Percentiles rank a stretch among this genome's conserved stretches.
These are phyloP conservation scores for Albifimbria verrucaria DNA, from an alignment of 2,329 filamentous ascomycete species.

Conservation along the genomic window DNA sequence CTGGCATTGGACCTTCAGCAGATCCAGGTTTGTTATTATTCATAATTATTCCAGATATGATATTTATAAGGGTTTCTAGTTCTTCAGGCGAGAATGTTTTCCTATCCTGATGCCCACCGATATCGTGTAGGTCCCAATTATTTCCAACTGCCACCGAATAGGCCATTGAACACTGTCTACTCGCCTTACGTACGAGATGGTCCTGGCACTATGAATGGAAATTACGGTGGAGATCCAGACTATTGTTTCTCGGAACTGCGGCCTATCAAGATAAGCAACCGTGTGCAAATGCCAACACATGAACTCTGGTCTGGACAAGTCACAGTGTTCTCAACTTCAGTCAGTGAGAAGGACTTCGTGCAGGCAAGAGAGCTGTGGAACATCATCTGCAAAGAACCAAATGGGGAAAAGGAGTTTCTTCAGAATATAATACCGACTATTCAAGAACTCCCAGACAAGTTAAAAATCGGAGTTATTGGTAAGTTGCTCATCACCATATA, in stretches of 20 bases:
- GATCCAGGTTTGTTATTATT: conserved; percentile 41
- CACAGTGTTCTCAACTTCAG: conserved; percentile 9
- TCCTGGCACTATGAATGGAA: conserved; percentile 17
- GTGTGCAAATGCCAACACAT: conserved; percentile 16
- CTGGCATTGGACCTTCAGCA: conserved; percentile 59
- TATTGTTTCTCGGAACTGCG: conserved; percentile 24
- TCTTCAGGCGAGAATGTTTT: conserved; percentile 58
- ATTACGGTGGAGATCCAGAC: conserved; percentile 23
- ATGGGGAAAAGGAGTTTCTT: conserved; percentile 15
- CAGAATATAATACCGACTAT: conserved; percentile 16
- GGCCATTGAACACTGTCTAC: conserved; percentile 15
- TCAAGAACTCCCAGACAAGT: conserved; percentile 10
- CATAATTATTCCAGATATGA: background rate
- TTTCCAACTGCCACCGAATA: conserved; percentile 41
- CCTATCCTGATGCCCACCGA: conserved; percentile 60
- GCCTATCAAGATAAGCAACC: conserved; percentile 36
- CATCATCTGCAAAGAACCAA: conserved; percentile 15
- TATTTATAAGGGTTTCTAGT: conserved; percentile 20
- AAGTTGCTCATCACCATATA: background rate
- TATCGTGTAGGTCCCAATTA: conserved; percentile 57
- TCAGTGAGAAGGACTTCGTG: conserved; percentile 16
- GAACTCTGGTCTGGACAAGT: conserved; percentile 17
- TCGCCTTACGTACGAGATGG: conserved; percentile 21
- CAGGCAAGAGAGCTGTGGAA: conserved; percentile 19
- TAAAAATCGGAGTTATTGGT: conserved; percentile 11